A percentile compares a stretch with the other conserved stretches of the same genome.
These are phyloP conservation scores for Mycena indigotica DNA, from an alignment of 768 basidiomycete species.

Conservation along the genomic window DNA sequence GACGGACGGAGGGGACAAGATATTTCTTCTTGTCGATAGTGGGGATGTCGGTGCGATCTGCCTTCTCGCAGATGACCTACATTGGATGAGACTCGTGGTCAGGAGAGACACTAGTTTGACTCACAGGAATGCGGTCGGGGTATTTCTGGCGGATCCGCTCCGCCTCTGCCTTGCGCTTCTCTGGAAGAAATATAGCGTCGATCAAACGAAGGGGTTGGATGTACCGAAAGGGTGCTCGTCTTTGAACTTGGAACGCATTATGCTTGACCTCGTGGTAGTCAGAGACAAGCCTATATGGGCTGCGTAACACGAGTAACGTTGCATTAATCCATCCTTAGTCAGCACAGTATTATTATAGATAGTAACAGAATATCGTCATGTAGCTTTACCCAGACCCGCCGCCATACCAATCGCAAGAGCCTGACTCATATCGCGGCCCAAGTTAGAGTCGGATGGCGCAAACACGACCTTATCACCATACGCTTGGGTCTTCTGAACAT, in stretches of 20 bases:
- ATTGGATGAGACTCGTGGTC: conserved; percentile 19
- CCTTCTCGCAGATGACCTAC: conserved; percentile 99
- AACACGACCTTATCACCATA: conserved; percentile 73
- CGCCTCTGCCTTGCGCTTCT: conserved; percentile 99
- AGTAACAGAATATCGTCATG: not conserved
- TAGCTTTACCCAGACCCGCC: conserved; percentile 68
- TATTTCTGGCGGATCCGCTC: conserved; percentile 99
- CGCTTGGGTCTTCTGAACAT: conserved; percentile 62
- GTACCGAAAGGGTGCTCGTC: conserved; percentile 98
- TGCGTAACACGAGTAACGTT: not conserved
- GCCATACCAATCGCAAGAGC: conserved; percentile 74
- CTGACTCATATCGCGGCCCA: conserved; percentile 59
- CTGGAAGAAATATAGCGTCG: conserved; percentile 50
- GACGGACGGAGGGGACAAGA: conserved; percentile 89
- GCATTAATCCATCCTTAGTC: not conserved
- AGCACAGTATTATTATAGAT: not conserved
- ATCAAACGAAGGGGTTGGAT: conserved; percentile 32
- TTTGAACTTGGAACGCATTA: conserved; percentile 95
- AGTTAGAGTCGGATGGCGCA: conserved; percentile 54
- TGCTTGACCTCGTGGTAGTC: conserved; percentile 33
- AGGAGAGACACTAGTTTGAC: conserved; percentile 34
- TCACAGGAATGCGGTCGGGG: conserved; percentile 94
- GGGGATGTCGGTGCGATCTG: conserved; percentile 96
- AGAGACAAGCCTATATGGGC: conserved; percentile 5
- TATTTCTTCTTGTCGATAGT: conserved; percentile 99